Percentiles rank a stretch among this genome's conserved stretches.
phyloP scores from a whole-genome alignment of 371 early-diverging fungal genomes.

The Apophysomyces ossiformis region DNA sequence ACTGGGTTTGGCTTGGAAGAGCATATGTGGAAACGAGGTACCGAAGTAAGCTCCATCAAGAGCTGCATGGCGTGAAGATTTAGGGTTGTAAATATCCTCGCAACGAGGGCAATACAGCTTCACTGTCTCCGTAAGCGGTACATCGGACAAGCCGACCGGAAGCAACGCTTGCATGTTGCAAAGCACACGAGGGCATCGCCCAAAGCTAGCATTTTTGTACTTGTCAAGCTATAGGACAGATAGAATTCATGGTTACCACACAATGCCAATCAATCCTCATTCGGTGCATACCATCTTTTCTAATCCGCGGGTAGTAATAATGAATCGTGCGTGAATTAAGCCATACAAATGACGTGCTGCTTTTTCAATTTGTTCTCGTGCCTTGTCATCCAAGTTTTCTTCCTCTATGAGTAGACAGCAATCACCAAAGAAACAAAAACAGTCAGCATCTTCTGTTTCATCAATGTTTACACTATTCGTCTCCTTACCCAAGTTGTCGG shows the following conservation, averaged over 20 bases:
- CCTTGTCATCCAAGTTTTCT: slow-evolving; percentile 69
- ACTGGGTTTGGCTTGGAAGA: slow-evolving; percentile 92
- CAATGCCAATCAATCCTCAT: too few relatives aligned
- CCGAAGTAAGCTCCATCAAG: slow-evolving; percentile 99
- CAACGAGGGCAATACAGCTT: slow-evolving; percentile 94
- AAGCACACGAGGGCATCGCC: slow-evolving; percentile 91
- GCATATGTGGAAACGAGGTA: slow-evolving; percentile 95
- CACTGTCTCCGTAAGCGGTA: slow-evolving; percentile 80
- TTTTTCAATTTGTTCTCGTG: slow-evolving; percentile 73
- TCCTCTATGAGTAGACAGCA: slow-evolving; percentile 46
- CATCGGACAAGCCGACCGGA: slow-evolving; percentile 92
- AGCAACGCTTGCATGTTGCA: slow-evolving; percentile 86
- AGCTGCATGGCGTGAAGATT: slow-evolving; percentile 74
- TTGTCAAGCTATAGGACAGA: slow-evolving; percentile 69
- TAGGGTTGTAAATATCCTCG: slow-evolving; percentile 95
- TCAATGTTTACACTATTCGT: slow-evolving; percentile 11
- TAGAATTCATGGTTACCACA: too few relatives aligned
- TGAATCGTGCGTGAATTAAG: slow-evolving; percentile 92
- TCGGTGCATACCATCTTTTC: slow-evolving; percentile 72
- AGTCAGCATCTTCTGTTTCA: slow-evolving; percentile 5
- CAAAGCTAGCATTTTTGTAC: slow-evolving; percentile 90
- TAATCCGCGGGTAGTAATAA: slow-evolving; percentile 88
- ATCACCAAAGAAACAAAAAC: slow-evolving; percentile 8
- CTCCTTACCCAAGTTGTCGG: slow-evolving; percentile 71
- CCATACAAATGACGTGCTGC: slow-evolving; percentile 90